Percentiles rank a stretch among this genome's conserved stretches.
These are phyloP conservation scores for Ceratocystis albifundus DNA, from an alignment of 2,329 filamentous ascomycete genomes.

Conservation along the genomic window DNA sequence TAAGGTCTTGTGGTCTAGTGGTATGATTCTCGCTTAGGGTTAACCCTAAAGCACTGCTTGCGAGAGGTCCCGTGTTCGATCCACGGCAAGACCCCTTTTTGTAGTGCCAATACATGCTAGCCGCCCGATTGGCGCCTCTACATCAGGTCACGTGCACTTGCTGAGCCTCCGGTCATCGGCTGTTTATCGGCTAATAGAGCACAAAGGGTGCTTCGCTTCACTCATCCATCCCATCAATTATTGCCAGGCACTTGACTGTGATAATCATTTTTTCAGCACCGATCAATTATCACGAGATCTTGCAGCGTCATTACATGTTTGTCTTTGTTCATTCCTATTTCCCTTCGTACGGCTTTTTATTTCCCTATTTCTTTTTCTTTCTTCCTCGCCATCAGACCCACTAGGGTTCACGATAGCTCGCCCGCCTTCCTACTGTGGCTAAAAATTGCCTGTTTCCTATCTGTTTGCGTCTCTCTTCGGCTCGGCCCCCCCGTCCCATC, in stretches of 20 bases:
- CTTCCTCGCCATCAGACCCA: not conserved
- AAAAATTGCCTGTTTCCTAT: constrained; percentile 1
- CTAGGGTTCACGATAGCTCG: constrained; percentile 5
- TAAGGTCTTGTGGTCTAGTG: constrained; percentile 48
- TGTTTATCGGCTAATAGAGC: constrained; percentile 16
- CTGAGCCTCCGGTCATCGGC: constrained; percentile 16
- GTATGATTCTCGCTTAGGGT: constrained; percentile 63
- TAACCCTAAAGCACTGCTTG: constrained; percentile 29
- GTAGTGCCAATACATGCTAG: not conserved
- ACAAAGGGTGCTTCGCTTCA: not conserved
- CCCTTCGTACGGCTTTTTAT: not conserved
- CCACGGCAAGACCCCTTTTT: constrained; percentile 24
- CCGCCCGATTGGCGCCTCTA: not conserved
- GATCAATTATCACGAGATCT: constrained; percentile 12
- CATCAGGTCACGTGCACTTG: not conserved
- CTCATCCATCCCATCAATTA: constrained; percentile 3
- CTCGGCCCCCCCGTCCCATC: not conserved
- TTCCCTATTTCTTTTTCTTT: not conserved
- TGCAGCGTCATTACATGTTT: constrained; percentile 18
- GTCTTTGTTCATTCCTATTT: not conserved
- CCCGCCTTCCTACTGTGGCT: not conserved
- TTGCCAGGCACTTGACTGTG: constrained; percentile 5
- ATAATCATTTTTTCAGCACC: not conserved
- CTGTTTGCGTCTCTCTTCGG: not conserved
- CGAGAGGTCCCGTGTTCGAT: constrained; percentile 27